Evolutionary conservation across 371 early-diverging fungal species (phyloP).

Genomic region (Actinomortierella ambigua): DNA sequence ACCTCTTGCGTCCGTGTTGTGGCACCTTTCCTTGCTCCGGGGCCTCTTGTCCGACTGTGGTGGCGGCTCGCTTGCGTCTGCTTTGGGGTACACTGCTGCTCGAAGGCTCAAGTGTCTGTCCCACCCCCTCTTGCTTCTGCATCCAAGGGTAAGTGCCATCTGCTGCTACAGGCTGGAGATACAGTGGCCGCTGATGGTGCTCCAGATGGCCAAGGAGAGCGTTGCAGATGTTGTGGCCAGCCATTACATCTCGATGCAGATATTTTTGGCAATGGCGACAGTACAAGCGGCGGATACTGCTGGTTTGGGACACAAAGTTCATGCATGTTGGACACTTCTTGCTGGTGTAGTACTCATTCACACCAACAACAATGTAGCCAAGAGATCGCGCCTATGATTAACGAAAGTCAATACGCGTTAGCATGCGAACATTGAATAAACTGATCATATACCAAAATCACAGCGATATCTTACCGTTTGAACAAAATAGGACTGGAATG

Average conservation of each 20-base stretch:
- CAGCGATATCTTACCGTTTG: not conserved
- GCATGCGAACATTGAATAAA: not conserved
- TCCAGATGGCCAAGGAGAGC: constrained; percentile 3
- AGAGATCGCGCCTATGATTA: constrained; percentile 6
- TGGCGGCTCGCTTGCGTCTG: no score
- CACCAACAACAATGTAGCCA: constrained; percentile 15
- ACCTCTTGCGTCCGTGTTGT: no score
- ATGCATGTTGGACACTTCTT: constrained; percentile 13
- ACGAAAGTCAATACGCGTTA: no score
- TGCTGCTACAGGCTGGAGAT: constrained; percentile 10
- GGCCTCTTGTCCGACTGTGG: no score
- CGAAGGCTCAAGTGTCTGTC: no score
- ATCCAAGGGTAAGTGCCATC: no score
- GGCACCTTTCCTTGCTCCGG: no score
- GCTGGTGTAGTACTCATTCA: constrained; percentile 15
- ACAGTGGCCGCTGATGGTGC: constrained; percentile 1
- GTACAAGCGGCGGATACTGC: constrained; percentile 15
- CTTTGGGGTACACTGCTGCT: no score
- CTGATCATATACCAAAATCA: not conserved
- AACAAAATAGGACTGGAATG: constrained; percentile 18
- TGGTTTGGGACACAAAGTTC: no score
- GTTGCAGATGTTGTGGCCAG: constrained; percentile 17
- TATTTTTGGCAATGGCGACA: constrained; percentile 5
- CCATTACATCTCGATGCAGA: constrained; percentile 23
- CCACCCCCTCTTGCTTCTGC: no score